Evolutionary conservation across 2,329 filamentous ascomycete genomes (phyloP), one percentile per base, ranked within the genome.

Genomic region (Fusarium cyanostomum): DNA sequence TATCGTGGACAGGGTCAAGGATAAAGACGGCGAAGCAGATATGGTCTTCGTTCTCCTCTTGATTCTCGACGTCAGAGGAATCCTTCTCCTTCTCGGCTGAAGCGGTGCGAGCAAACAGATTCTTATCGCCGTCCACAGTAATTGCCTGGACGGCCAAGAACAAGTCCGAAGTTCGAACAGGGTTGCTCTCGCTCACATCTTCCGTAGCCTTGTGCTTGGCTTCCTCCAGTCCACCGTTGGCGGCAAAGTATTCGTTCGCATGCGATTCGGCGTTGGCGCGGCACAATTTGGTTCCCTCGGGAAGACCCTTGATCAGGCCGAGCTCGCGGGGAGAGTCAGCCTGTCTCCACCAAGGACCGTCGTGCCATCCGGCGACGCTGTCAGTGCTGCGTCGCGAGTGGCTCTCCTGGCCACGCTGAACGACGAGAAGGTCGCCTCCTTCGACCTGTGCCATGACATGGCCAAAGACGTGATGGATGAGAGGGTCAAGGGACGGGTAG

Each of bases 361-460:
- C 94, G 43, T 88, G 90, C 94, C 95, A 99, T 61, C 91, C 90
- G 33, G 85, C 83, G 26, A 81, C 80, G 15, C 80, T 81, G 48
- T 88, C 85, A 24, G 80, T 56, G 82, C 87, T 87, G 37, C 84
- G 84, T 38, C 89, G 86, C 41, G 88, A 88, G 42, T 89, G 86
- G 44, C 89, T 92, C 78, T 98, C 95, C 60, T 92, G 91, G 16
- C 95, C 95, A 33, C 94, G 91, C 79, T 99, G 95, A 59, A 98
- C 88, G 52, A 99, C 95, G 51, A 98, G 84, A 15, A 99, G 84
- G 72, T 98, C 95, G 52, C 95, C 95, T 65, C 95, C 95, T 79
- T 99, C 95, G 41, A 99, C 95, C 79, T 99, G 95, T n/a, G 93
- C 87, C 95, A 99, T 99, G 72, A 99, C 94, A 50, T 93, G 89